Evolutionary conservation across 768 basidiomycete genomes (phyloP).

Genomic region (Thelephora aurantiotincta): DNA sequence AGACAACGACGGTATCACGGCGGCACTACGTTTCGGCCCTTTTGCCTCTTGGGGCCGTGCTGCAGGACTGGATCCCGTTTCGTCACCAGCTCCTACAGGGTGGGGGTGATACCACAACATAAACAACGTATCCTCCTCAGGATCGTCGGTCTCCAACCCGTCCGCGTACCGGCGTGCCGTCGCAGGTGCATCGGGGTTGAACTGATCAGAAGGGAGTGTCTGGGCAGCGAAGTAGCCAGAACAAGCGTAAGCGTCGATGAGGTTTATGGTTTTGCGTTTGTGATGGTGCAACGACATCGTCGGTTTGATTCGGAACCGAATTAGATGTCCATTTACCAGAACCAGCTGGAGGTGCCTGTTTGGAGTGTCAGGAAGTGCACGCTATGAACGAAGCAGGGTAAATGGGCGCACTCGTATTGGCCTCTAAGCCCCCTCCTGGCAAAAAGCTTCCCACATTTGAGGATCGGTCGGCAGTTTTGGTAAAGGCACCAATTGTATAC

Average conservation of each 20-base stretch:
- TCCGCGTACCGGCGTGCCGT: slow-evolving; percentile 74
- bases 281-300: slow-evolving; percentile 42
- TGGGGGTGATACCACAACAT: slow-evolving; percentile 55
- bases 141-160: slow-evolving; percentile 78
- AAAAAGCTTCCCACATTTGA: slow-evolving; percentile 61
- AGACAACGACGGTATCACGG: slow-evolving; percentile 35
- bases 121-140: slow-evolving; percentile 80
- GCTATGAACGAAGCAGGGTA: not conserved
- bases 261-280: slow-evolving; percentile 37
- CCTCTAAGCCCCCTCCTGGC: slow-evolving; percentile 56
- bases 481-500: slow-evolving; percentile 85
- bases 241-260: slow-evolving; percentile 67
- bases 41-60: not conserved
- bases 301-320: slow-evolving; percentile 54
- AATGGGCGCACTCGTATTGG: slow-evolving; percentile 54
- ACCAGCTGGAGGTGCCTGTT: slow-evolving; percentile 56
- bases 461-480: slow-evolving; percentile 62
- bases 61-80: not conserved
- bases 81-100: slow-evolving; percentile 5
- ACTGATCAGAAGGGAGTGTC: slow-evolving; percentile 50
- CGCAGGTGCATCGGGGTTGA: slow-evolving; percentile 32
- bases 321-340: slow-evolving; percentile 60
- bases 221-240: slow-evolving; percentile 77
- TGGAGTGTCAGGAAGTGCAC: not conserved
- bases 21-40: slow-evolving; percentile 2